phyloP scores from a whole-genome alignment of 176 grass and related monocot genomes.

The Areca catechu region DNA sequence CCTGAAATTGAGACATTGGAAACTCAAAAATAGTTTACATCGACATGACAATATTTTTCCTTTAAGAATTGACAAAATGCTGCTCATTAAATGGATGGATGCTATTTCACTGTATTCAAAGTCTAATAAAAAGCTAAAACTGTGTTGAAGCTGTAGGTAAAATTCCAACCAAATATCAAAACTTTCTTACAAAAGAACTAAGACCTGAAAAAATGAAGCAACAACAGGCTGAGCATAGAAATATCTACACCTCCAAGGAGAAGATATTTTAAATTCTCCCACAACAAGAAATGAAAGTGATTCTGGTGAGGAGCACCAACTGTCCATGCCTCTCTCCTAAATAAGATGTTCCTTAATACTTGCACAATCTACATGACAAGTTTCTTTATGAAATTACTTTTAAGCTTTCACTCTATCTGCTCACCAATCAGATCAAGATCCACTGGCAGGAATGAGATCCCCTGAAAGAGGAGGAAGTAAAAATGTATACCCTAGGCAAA shows the following conservation, averaged over 20 bases:
- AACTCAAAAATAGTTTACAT: no score
- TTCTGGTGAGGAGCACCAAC: not conserved
- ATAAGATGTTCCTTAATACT: not conserved
- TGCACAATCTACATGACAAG: not conserved
- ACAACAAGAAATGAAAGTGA: not conserved
- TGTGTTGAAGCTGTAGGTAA: not conserved
- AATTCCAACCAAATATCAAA: not conserved
- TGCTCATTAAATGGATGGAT: no score
- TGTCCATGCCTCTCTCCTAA: not conserved
- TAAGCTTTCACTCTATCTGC: slow-evolving; percentile 25
- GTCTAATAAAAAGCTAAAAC: no score
- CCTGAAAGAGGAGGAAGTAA: no score
- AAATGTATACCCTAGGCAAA: no score
- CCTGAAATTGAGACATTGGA: no score
- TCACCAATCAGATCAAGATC: no score
- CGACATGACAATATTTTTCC: no score
- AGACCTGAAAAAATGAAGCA: slow-evolving; percentile 7
- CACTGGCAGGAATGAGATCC: no score
- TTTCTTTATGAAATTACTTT: not conserved
- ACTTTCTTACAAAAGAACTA: slow-evolving; percentile 12
- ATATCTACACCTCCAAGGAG: no score
- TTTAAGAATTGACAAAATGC: no score
- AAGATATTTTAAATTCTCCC: not conserved
- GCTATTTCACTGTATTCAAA: no score
- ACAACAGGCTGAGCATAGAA: not conserved